Evolutionary conservation across 768 basidiomycete species (phyloP).

Genomic region (Leccinum incarnatum): DNA sequence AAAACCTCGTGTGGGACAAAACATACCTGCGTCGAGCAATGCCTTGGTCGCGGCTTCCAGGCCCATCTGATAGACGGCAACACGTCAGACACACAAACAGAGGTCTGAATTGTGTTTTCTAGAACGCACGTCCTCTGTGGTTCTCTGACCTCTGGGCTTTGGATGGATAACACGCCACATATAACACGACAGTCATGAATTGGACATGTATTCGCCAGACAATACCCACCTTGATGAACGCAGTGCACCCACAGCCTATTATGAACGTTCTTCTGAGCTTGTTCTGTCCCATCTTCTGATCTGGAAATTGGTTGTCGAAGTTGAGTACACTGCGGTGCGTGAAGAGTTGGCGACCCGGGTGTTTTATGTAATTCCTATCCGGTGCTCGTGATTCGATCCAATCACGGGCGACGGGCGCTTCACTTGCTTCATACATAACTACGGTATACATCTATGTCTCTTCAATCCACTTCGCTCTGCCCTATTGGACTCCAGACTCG

Average conservation of each 20-base stretch:
- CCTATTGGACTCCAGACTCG: too few relatives aligned
- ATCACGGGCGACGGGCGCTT: too few relatives aligned
- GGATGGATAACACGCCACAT: not conserved
- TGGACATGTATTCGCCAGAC: not conserved
- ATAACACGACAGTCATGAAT: not conserved
- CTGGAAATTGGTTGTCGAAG: too few relatives aligned
- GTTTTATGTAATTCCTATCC: too few relatives aligned
- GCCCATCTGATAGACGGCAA: constrained; percentile 58
- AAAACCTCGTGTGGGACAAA: not conserved
- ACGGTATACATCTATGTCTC: too few relatives aligned
- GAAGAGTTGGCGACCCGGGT: too few relatives aligned
- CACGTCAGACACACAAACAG: not conserved
- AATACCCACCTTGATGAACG: constrained; percentile 21
- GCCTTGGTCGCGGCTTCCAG: constrained; percentile 87
- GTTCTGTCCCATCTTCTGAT: constrained; percentile 2
- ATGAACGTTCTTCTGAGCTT: constrained; percentile 17
- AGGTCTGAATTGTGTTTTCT: too few relatives aligned
- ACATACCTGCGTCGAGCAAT: constrained; percentile 73
- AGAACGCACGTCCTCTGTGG: constrained; percentile 64
- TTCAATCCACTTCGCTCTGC: too few relatives aligned
- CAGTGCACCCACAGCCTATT: constrained; percentile 20
- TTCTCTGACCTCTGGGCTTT: constrained; percentile 64
- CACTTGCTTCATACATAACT: too few relatives aligned
- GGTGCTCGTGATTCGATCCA: too few relatives aligned
- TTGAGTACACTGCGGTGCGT: not conserved